Evolutionary conservation across 192 early-diverging fungal species (phyloP).

Genomic region (Rhizoclosmatium sp.): DNA sequence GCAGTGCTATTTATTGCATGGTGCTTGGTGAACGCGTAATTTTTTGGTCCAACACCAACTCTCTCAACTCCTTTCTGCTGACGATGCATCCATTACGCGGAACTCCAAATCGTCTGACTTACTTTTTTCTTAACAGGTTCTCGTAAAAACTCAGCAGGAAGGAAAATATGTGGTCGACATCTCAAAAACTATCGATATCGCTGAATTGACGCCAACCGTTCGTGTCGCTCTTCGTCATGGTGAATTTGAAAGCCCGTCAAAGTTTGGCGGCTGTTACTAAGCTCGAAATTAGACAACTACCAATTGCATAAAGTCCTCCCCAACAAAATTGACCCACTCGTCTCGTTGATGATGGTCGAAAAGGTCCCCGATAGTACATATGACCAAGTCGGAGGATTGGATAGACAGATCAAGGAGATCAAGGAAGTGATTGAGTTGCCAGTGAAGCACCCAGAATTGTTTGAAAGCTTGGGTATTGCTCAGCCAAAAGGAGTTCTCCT

Average conservation of each 20-base stretch:
- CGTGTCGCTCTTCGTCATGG: conserved; percentile 87
- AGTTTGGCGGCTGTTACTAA: no score
- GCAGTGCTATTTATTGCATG: no score
- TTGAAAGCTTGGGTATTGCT: conserved; percentile 96
- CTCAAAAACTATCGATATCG: conserved; percentile 88
- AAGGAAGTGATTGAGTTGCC: conserved; percentile 99
- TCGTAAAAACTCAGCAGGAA: conserved; percentile 86
- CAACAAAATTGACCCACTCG: conserved; percentile 98
- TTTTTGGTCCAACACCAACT: background rate
- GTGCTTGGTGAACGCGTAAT: no score
- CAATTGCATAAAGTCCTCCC: conserved; percentile 94
- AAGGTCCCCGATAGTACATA: conserved; percentile 99
- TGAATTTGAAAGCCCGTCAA: background rate
- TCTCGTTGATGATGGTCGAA: conserved; percentile 99
- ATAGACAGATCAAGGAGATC: conserved; percentile 99
- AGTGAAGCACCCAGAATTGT: conserved; percentile 98
- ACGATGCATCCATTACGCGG: background rate
- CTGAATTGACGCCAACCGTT: conserved; percentile 87
- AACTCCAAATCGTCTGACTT: background rate
- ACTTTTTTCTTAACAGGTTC: conserved; percentile 27
- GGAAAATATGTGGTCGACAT: conserved; percentile 99
- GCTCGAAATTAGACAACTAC: conserved; percentile 72
- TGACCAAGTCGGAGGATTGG: conserved; percentile 98
- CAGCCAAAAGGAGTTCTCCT: conserved; percentile 98
- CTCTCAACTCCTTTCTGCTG: background rate